A percentile compares a stretch with the other conserved stretches of the same genome.
phyloP scores from a whole-genome alignment of 2,329 filamentous ascomycete species.

The Verruconis gallopava region DNA sequence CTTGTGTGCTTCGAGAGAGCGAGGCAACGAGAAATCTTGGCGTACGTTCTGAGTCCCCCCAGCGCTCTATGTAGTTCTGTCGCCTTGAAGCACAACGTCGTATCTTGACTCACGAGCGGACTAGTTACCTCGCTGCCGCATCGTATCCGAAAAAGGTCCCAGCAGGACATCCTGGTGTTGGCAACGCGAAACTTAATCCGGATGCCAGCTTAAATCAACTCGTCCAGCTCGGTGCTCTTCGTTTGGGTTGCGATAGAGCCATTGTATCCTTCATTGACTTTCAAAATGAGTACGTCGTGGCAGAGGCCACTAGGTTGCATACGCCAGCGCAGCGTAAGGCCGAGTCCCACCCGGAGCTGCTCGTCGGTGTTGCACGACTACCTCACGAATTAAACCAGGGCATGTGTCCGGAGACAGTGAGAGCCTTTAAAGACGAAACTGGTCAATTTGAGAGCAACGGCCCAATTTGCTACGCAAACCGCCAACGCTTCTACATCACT shows the following conservation, averaged over 20 bases:
- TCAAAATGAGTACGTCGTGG: conserved; percentile 36
- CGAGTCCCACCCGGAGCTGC: background rate
- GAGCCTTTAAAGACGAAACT: conserved; percentile 4
- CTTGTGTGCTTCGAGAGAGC: conserved; percentile 3
- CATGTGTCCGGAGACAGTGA: conserved; percentile 6
- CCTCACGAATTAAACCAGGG: background rate
- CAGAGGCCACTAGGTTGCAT: conserved; percentile 30
- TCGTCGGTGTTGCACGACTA: conserved; percentile 7
- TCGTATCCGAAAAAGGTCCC: background rate
- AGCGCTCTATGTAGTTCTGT: too few relatives aligned
- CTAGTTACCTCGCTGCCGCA: conserved; percentile 8
- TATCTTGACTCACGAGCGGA: background rate
- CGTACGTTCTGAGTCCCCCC: too few relatives aligned
- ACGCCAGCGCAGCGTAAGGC: background rate
- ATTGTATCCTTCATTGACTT: conserved; percentile 35
- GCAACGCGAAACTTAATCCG: background rate
- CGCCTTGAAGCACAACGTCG: background rate
- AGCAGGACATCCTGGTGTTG: background rate
- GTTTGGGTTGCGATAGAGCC: conserved; percentile 22
- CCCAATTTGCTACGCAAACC: conserved; percentile 3
- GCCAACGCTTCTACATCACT: conserved; percentile 4
- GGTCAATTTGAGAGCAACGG: background rate
- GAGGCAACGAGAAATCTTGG: conserved; percentile 3
- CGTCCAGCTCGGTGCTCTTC: conserved; percentile 24
- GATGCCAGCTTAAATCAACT: conserved; percentile 18